A percentile compares a stretch with the other conserved stretches of the same genome.
Conservation (phyloP, 495 filamentous ascomycete genomes). For the Neurospora cerealis region DNA sequence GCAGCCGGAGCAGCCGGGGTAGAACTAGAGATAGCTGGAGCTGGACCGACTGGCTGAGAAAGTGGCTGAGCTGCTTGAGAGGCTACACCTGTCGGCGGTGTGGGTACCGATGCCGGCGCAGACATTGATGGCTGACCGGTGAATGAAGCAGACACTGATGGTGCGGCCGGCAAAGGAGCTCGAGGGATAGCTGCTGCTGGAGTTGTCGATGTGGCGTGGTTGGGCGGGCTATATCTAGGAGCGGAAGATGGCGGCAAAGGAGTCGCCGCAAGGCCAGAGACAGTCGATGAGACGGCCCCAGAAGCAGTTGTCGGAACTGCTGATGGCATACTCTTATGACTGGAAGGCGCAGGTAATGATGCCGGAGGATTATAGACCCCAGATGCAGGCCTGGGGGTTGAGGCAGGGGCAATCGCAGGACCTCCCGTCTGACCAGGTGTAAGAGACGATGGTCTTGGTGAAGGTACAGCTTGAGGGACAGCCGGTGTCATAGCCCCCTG, state of each 20-base stretch:
- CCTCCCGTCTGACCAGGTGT: background rate
- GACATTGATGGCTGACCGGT: background rate
- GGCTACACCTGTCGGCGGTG: background rate
- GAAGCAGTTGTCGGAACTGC: background rate
- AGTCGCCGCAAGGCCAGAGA: background rate
- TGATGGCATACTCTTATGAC: background rate
- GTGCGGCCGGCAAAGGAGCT: background rate
- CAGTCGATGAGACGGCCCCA: background rate
- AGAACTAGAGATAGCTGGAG: background rate
- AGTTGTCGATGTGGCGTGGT: background rate
- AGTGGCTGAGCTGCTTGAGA: background rate
- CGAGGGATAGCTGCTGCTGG: background rate
- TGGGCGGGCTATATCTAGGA: background rate
- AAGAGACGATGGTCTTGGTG: background rate
- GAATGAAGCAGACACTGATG: background rate
- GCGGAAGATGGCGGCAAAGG: background rate
- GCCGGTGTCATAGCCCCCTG: background rate
- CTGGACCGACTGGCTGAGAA: background rate
- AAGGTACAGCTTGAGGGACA: background rate
- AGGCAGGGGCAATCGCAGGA: background rate
- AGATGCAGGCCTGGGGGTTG: background rate
- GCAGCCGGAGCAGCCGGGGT: background rate
- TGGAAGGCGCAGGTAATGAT: background rate
- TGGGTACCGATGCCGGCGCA: background rate
- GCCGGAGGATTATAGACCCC: background rate